phyloP scores from a whole-genome alignment of 352 stramenopile genomes.

The Pythium brassicae region DNA sequence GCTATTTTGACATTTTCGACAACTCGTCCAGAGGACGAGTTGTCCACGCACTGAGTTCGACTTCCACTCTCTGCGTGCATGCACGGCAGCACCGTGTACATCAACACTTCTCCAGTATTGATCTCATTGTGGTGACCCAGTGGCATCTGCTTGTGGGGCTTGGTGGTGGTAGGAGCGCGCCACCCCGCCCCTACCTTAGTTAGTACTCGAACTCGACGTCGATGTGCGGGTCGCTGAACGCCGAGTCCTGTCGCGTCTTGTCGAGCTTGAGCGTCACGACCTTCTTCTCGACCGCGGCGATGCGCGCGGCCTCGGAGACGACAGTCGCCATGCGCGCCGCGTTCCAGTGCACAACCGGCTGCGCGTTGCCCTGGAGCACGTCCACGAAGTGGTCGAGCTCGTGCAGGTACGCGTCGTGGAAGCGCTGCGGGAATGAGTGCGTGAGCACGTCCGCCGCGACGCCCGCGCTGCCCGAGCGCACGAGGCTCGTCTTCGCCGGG shows the following conservation, averaged over 20 bases:
- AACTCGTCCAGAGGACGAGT: too few relatives aligned
- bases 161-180: too few relatives aligned
- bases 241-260: slow-evolving; percentile 39
- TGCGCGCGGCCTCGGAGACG: slow-evolving; percentile 64
- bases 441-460: slow-evolving; percentile 47
- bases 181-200: neutral
- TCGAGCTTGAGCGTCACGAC: slow-evolving; percentile 59
- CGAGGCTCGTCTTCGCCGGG: slow-evolving; percentile 48
- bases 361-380: slow-evolving; percentile 34
- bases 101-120: too few relatives aligned
- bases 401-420: slow-evolving; percentile 76
- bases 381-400: slow-evolving; percentile 85
- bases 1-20: too few relatives aligned
- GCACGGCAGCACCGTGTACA: too few relatives aligned
- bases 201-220: slow-evolving; percentile 55
- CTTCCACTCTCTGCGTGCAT: too few relatives aligned
- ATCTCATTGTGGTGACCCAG: too few relatives aligned
- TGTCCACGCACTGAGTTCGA: too few relatives aligned
- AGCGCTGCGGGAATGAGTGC: slow-evolving; percentile 89
- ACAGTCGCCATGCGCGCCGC: slow-evolving; percentile 75
- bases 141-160: too few relatives aligned
- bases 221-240: slow-evolving; percentile 40
- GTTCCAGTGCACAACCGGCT: slow-evolving; percentile 59
- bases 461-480: slow-evolving; percentile 47
- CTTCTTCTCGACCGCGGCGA: slow-evolving; percentile 61